Conservation (phyloP, 352 stramenopile species). For the Halophytophthora batemanensis region DNA sequence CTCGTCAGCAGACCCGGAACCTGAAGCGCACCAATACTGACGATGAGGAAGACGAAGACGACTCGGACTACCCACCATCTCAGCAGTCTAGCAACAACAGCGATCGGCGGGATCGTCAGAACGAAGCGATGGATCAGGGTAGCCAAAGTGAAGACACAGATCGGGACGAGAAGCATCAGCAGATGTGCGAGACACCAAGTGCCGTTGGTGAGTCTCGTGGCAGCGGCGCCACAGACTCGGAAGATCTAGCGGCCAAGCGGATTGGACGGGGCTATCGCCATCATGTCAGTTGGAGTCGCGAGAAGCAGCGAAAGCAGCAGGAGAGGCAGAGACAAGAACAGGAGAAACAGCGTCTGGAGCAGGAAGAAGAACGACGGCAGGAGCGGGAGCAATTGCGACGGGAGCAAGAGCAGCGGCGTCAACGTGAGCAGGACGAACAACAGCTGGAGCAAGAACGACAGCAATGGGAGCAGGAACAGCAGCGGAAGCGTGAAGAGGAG, state of each 20-base stretch:
- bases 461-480: background rate
- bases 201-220: background rate
- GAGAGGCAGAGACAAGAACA: background rate
- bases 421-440: background rate
- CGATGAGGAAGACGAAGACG: conserved; percentile 11
- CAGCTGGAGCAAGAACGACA: background rate
- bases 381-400: background rate
- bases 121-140: too few relatives aligned
- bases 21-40: background rate
- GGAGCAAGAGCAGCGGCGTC: background rate
- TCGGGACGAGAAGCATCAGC: conserved; percentile 1
- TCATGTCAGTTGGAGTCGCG: conserved; percentile 5
- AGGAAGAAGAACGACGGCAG: background rate
- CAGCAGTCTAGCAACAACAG: too few relatives aligned
- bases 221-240: background rate
- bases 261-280: conserved; percentile 32
- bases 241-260: conserved; percentile 21
- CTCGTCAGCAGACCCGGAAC: too few relatives aligned
- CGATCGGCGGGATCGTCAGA: too few relatives aligned
- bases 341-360: background rate
- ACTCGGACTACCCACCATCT: too few relatives aligned
- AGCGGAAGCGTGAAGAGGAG: background rate
- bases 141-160: background rate
- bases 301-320: too few relatives aligned
- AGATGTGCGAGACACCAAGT: background rate